Conservation (phyloP, 2,329 filamentous ascomycete genomes). For the Alternaria viburni region DNA sequence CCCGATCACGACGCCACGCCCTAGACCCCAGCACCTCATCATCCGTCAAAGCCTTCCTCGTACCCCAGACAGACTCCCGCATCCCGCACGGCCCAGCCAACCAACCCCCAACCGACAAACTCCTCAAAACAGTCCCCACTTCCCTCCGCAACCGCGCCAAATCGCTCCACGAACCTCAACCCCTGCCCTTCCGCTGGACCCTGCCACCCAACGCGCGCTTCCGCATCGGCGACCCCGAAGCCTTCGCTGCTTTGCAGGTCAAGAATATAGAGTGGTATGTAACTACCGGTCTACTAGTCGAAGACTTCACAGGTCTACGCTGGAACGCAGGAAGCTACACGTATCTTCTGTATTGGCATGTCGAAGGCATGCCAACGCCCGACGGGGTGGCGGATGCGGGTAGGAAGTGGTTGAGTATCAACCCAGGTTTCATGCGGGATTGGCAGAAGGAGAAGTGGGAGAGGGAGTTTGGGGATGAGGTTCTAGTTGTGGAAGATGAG, state of each 20-base stretch:
- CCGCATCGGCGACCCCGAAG: not conserved
- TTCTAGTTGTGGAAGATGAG: not conserved
- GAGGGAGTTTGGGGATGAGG: not conserved
- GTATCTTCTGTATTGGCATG: not conserved
- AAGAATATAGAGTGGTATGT: not conserved
- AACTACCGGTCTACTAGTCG: not conserved
- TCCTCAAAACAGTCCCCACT: not conserved
- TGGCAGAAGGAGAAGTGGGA: not conserved
- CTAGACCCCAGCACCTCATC: not conserved
- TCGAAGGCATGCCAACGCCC: not conserved
- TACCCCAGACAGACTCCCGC: not conserved
- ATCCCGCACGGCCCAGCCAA: not conserved
- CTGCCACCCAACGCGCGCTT: not conserved
- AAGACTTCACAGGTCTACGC: not conserved
- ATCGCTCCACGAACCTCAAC: not conserved
- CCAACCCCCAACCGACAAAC: not conserved
- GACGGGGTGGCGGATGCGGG: not conserved
- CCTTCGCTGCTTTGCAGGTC: not conserved
- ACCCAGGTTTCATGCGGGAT: not conserved
- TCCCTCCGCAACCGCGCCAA: not conserved
- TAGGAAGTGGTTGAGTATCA: not conserved
- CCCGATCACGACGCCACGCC: not conserved
- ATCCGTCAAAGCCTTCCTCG: not conserved
- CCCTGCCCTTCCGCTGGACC: not conserved
- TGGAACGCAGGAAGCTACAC: conserved; percentile 1